Evolutionary conservation across 176 grass and related monocot species (phyloP).

Genomic region (Triticum urartu): DNA sequence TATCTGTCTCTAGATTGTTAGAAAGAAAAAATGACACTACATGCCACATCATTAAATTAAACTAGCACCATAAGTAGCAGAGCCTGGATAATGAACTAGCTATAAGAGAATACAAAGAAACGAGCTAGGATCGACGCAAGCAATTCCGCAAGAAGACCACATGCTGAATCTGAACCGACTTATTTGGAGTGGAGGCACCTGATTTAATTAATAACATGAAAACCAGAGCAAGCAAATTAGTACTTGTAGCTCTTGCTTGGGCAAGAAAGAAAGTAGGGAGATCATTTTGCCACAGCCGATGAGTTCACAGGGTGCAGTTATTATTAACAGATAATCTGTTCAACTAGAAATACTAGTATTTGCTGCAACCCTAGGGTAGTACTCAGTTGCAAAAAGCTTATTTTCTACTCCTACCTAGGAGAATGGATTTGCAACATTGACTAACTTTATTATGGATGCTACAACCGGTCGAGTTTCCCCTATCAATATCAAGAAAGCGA

Average conservation of each 20-base stretch:
- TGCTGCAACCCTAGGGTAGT: background rate
- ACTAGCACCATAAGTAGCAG: too few species aligned
- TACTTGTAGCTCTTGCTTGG: background rate
- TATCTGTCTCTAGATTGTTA: too few species aligned
- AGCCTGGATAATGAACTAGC: too few species aligned
- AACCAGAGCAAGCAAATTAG: background rate
- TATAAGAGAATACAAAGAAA: too few species aligned
- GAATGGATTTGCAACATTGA: background rate
- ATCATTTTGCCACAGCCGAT: background rate
- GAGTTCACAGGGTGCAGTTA: background rate
- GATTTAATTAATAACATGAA: background rate
- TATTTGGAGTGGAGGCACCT: background rate
- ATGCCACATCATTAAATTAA: too few species aligned
- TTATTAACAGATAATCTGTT: background rate
- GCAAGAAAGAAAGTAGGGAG: background rate
- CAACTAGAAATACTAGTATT: background rate
- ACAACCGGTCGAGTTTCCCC: background rate
- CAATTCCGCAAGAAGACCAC: too few species aligned
- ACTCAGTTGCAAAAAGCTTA: background rate
- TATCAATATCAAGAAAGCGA: background rate
- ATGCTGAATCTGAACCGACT: background rate
- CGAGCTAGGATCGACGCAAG: too few species aligned
- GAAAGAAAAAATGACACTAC: too few species aligned
- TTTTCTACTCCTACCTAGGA: background rate
- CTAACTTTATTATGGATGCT: background rate